Evolutionary conservation across 2,329 filamentous ascomycete species (phyloP).

Genomic region (Verruconis gallopava): DNA sequence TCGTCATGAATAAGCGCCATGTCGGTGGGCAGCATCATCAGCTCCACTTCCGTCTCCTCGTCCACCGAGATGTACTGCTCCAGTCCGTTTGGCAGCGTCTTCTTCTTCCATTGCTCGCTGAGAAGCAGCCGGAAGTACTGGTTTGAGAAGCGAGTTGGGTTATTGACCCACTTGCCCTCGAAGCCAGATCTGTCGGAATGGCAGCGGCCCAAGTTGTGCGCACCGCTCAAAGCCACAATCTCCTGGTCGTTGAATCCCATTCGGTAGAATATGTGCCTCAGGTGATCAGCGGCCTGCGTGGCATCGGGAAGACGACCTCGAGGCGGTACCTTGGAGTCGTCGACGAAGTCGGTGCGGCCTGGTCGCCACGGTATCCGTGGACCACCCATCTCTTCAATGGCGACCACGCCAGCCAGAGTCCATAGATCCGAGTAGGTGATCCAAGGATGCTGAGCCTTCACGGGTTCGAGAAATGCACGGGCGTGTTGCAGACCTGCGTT

Average conservation of each 20-base stretch:
- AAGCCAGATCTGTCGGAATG: constrained; percentile 44
- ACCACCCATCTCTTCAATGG: constrained; percentile 47
- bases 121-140: constrained; percentile 43
- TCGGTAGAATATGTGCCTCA: constrained; percentile 43
- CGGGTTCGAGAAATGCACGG: constrained; percentile 49
- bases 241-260: constrained; percentile 50
- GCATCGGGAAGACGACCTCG: constrained; percentile 44
- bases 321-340: constrained; percentile 46
- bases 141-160: constrained; percentile 46
- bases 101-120: constrained; percentile 41
- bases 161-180: constrained; percentile 46
- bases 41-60: constrained; percentile 41
- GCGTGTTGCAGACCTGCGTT: constrained; percentile 53
- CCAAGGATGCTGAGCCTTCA: constrained; percentile 47
- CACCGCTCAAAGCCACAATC: constrained; percentile 43
- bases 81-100: constrained; percentile 38
- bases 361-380: constrained; percentile 43
- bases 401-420: constrained; percentile 48
- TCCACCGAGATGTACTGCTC: constrained; percentile 48
- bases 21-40: constrained; percentile 57
- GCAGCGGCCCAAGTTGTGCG: constrained; percentile 44
- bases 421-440: constrained; percentile 54
- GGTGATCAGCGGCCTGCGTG: constrained; percentile 40
- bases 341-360: constrained; percentile 49
- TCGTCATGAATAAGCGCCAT: constrained; percentile 44